Evolutionary conservation across 371 early-diverging fungal genomes (phyloP), one percentile per base, ranked within the genome.

Genomic region (Batkoa obscura): DNA sequence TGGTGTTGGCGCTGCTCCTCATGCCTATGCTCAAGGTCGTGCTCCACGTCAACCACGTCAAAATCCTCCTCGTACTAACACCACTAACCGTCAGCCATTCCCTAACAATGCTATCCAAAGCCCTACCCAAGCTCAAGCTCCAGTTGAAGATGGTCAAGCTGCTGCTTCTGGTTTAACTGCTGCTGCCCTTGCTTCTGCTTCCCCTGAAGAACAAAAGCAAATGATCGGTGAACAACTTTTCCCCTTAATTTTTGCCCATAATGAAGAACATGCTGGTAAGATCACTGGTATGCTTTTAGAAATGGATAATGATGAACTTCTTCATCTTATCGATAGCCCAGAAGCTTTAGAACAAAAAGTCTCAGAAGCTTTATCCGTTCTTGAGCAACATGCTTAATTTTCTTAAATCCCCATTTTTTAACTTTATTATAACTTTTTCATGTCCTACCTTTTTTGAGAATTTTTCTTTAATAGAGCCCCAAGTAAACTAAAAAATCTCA

Each of bases 241-340:
- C 74, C 94, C 94, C 35, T 63, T 66, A 61, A 67, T 68, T 58
- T 59, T 69, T 60, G 66, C 60, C 36, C 72, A 69, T 63, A 78
- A 88, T 66, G 81, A 80, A 57, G 77, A 78, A 50, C 69, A 71
- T 59, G 92, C 95, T 60, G 90, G 91, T 67, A 97, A 97, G 84
- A 88, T 97, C 65, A 97, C 97, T 13, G 97, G 97, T 60, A 97
- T 97, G 95, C 75, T 97, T 51, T 73, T 97, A 58, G 97, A 97
- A 74, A 95, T 95, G 94, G 94, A 94, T 66, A 89, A 89, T 66
- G 72, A 77, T 58, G 95, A 95, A 72, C 71, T 95, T 51, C 68
- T 95, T 63, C 82, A 86, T 68, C 66, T 97, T 57, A 65, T 95
- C 47, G 92, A 91, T 70, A 75, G 75, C 66, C 67, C 68, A 62